A percentile compares a stretch with the other conserved stretches of the same genome.
Evolutionary conservation across 2,329 filamentous ascomycete species (phyloP).

Genomic region (Fusarium citri): DNA sequence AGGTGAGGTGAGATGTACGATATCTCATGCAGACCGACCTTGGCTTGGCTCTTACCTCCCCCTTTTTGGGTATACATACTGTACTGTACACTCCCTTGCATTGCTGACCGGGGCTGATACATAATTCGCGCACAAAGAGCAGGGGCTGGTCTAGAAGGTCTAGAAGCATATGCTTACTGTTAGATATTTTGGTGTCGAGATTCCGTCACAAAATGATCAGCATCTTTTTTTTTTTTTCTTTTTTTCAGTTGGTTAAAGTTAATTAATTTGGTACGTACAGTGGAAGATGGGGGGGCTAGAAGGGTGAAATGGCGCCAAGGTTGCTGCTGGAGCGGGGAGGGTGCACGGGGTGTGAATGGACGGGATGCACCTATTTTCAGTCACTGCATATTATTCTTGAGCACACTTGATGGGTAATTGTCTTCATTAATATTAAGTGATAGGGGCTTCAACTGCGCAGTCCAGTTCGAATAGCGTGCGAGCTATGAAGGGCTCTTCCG

Average conservation of each 20-base stretch:
- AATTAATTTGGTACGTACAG: background rate
- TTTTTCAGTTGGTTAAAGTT: background rate
- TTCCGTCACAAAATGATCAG: background rate
- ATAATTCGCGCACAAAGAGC: background rate
- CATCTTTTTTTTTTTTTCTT: too few species aligned
- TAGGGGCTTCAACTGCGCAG: background rate
- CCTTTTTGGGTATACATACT: background rate
- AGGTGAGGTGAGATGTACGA: background rate
- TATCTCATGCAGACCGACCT: background rate
- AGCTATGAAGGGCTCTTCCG: background rate
- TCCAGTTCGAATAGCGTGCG: rapidly evolving
- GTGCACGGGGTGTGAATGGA: background rate
- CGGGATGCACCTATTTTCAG: background rate
- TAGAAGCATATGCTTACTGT: background rate
- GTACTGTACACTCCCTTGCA: background rate
- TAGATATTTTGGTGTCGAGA: background rate
- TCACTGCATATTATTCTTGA: background rate
- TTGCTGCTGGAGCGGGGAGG: background rate
- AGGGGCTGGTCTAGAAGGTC: background rate
- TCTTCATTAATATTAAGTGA: background rate
- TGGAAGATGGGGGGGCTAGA: background rate
- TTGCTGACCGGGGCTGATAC: background rate
- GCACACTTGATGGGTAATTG: background rate
- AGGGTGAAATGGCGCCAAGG: background rate
- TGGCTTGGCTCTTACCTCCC: background rate